Base-by-base conservation (phyloP, 2,329 filamentous ascomycete genomes). In the Cladophialophora immunda region DNA sequence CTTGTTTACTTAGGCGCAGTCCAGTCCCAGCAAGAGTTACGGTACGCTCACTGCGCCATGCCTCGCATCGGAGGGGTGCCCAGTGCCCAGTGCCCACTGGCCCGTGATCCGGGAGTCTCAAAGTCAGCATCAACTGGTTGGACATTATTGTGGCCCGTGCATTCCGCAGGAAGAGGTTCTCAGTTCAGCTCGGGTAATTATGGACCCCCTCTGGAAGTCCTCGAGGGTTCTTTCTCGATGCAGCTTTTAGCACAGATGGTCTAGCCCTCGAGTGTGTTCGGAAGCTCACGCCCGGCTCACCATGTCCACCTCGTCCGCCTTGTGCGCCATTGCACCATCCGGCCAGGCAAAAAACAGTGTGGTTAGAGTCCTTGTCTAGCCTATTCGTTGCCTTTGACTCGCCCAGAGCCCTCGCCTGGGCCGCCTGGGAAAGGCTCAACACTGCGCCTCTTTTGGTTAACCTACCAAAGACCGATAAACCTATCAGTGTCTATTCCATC, bases 131-230 rank as follows among this genome's bases (percentile, higher is more conserved):
- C n/a, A 29, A 19, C 8, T 22, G 34, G 32, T 38, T 41, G 22
- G 25, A 52, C 45, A 32, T n/a, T 29, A 15, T 29, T 15, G 27
- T 59, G 41, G 41, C 29, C 58, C 58, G 25, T 47, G 38, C 38
- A 32, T 32, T 41, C 30, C 52, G 38, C 41, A 29, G 29, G 4
- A 27, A 25, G 41, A 27, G 17, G 45, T 27, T 11, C 9, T 22
- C n/a, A 53, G 22, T 38, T 61, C 58, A 61, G 58, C 58, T 61
- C 58, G 58, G 58, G 52, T 61, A 61, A 61, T 29, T 6, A 53
- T 34, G 30, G 52, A 34, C 27, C 52, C 22, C 52, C 27, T 32
- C 1, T 32, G 15, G 52, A 30, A 30, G 52, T 30, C 30, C 32
- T 55, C 52, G 52, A 55, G 45, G 45, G 25, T 22, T 30, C 22